phyloP scores from a whole-genome alignment of 2,329 filamentous ascomycete genomes.

The Microcera coccophila region DNA sequence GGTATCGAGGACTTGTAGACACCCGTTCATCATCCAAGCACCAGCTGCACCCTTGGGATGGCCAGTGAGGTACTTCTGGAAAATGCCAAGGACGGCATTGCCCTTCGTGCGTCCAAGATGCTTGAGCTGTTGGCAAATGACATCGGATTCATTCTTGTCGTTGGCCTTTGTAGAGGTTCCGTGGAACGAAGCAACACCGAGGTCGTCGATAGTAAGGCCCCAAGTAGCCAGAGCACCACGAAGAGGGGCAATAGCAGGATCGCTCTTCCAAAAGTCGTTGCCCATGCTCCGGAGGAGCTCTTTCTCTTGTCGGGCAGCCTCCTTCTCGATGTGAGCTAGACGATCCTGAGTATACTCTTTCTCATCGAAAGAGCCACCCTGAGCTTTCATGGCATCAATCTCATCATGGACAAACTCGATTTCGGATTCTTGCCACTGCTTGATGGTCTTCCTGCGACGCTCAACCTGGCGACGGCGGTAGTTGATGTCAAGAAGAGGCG shows the following conservation, averaged over 20 bases:
- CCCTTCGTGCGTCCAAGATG: conserved; percentile 95
- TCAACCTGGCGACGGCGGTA: conserved; percentile 95
- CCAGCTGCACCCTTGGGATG: conserved; percentile 98
- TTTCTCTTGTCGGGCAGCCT: conserved; percentile 86
- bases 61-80: conserved; percentile 98
- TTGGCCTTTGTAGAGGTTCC: conserved; percentile 98
- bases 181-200: conserved; percentile 95
- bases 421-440: conserved; percentile 94
- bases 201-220: conserved; percentile 95
- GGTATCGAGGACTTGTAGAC: conserved; percentile 88
- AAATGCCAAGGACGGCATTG: conserved; percentile 92
- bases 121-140: conserved; percentile 92
- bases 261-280: conserved; percentile 99
- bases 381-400: conserved; percentile 81
- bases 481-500: conserved; percentile 92
- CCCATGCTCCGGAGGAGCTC: conserved; percentile 89
- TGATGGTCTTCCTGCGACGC: conserved; percentile 88
- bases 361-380: conserved; percentile 71
- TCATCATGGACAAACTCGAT: conserved; percentile 90
- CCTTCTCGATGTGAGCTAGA: conserved; percentile 75
- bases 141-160: conserved; percentile 98
- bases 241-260: conserved; percentile 87
- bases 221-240: conserved; percentile 95
- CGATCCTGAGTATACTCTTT: conserved; percentile 83
- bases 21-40: conserved; percentile 99